These are phyloP conservation scores for Herpetomonas tarakana DNA, from an alignment of 208 protist genomes.

Conservation along the genomic window DNA sequence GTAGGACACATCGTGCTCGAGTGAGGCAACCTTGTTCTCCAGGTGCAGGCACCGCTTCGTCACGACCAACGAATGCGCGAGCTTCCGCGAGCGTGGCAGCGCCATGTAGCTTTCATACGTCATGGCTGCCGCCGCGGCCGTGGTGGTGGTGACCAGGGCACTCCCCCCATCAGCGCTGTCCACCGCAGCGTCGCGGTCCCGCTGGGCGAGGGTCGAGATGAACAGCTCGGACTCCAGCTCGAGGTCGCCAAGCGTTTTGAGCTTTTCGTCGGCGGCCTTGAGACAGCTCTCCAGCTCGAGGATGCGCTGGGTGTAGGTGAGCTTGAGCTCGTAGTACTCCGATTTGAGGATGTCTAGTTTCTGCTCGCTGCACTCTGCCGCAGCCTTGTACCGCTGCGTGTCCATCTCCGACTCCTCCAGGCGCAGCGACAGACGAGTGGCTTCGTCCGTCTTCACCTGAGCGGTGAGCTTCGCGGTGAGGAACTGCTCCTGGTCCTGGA, in stretches of 20 bases:
- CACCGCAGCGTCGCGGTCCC: constrained; percentile 19
- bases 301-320: constrained; percentile 72
- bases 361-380: constrained; percentile 82
- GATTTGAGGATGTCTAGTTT: constrained; percentile 89
- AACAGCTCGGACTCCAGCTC: constrained; percentile 87
- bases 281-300: constrained; percentile 72
- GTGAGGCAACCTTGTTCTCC: constrained; percentile 59
- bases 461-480: constrained; percentile 73
- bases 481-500: constrained; percentile 81
- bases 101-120: constrained; percentile 61
- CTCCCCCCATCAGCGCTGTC: not conserved
- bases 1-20: constrained; percentile 66
- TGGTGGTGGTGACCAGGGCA: not conserved
- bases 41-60: constrained; percentile 87
- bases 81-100: constrained; percentile 71
- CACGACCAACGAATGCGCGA: constrained; percentile 72
- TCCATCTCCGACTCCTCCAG: constrained; percentile 84
- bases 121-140: not conserved
- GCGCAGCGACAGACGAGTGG: constrained; percentile 66
- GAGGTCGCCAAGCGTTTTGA: constrained; percentile 75
- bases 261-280: constrained; percentile 74
- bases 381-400: constrained; percentile 62
- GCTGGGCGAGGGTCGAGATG: constrained; percentile 69
- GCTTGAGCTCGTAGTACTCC: constrained; percentile 87
- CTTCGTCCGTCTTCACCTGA: constrained; percentile 82